phyloP scores from a whole-genome alignment of 768 basidiomycete species.

The Pulveroboletus sp. region DNA sequence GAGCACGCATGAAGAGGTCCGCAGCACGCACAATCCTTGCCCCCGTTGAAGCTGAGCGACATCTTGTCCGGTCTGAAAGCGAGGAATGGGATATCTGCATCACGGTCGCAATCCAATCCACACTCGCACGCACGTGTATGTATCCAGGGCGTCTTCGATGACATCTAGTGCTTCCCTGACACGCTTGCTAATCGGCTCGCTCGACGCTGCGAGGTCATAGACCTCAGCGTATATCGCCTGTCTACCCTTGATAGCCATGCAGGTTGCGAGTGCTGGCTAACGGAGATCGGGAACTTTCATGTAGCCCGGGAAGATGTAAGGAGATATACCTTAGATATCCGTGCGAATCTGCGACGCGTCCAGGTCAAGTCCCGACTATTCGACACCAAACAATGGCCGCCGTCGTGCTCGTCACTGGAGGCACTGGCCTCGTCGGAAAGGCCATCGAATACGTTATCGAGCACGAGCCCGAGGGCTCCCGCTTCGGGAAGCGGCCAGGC shows the following conservation, averaged over 20 bases:
- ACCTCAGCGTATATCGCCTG: conserved; percentile 53
- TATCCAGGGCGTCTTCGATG: conserved; percentile 72
- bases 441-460: conserved; percentile 78
- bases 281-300: conserved; percentile 11
- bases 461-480: conserved; percentile 70
- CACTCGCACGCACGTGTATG: conserved; percentile 65
- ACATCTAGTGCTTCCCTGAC: conserved; percentile 81
- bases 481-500: conserved; percentile 68
- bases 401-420: conserved; percentile 80
- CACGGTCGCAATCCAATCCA: not conserved
- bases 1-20: not conserved
- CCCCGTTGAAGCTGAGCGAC: conserved; percentile 95
- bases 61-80: conserved; percentile 57
- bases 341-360: too few species aligned
- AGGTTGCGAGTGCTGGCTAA: conserved; percentile 1
- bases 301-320: not conserved
- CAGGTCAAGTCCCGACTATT: not conserved
- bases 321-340: not conserved
- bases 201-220: conserved; percentile 54
- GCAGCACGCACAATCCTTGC: conserved; percentile 85
- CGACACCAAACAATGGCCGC: conserved; percentile 22
- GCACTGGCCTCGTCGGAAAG: conserved; percentile 82
- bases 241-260: conserved; percentile 45
- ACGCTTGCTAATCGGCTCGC: conserved; percentile 50
- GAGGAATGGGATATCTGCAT: conserved; percentile 6